Evolutionary conservation across 73 alveolate genomes (phyloP).

Genomic region (Durusdinium trenchii): DNA sequence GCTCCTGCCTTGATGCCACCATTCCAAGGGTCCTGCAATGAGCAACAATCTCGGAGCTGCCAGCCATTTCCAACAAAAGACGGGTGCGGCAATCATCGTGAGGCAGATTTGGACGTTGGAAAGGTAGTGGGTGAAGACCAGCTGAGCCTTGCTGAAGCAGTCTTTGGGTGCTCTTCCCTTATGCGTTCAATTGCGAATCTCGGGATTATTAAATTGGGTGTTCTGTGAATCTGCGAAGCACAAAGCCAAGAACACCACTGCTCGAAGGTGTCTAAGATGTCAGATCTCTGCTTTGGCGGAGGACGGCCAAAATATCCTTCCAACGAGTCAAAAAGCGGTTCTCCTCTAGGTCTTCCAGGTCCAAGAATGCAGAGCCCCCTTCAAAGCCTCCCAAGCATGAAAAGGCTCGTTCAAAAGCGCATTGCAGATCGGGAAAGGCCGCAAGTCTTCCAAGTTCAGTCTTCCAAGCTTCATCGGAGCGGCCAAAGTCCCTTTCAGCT

Average conservation of each 20-base stretch:
- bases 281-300: not conserved
- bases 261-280: not conserved
- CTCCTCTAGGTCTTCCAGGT: conserved; percentile 97
- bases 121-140: too few species aligned
- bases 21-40: conserved; percentile 96
- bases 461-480: not conserved
- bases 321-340: not conserved
- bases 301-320: not conserved
- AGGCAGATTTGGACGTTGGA: too few species aligned
- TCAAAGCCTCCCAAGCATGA: conserved; percentile 89
- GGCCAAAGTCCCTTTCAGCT: too few species aligned
- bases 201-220: too few species aligned
- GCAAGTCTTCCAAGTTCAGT: not conserved
- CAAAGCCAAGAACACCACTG: not conserved
- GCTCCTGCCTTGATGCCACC: conserved; percentile 96
- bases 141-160: too few species aligned
- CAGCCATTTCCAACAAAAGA: too few species aligned
- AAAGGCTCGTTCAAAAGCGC: not conserved
- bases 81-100: too few species aligned
- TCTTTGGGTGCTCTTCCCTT: too few species aligned
- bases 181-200: too few species aligned
- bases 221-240: not conserved
- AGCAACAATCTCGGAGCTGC: not conserved
- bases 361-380: conserved; percentile 98
- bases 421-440: not conserved